phyloP scores from a whole-genome alignment of 2,329 filamentous ascomycete species.

The Ustulina deusta region DNA sequence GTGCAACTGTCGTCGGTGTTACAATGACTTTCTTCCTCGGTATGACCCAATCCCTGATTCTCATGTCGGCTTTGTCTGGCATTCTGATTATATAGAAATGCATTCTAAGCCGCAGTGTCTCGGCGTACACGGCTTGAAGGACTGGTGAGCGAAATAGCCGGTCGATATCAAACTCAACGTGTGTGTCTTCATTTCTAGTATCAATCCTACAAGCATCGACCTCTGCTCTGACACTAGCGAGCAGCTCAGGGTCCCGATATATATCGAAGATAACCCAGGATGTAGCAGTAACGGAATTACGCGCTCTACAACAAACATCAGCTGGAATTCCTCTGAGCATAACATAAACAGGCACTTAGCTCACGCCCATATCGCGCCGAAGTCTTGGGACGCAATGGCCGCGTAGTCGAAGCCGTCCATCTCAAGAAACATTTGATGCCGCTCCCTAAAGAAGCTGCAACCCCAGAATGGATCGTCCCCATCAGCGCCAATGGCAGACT shows the following conservation, averaged over 20 bases:
- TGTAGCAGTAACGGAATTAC: conserved; percentile 42
- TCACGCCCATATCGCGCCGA: conserved; percentile 49
- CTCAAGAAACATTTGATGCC: conserved; percentile 44
- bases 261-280: conserved; percentile 46
- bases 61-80: conserved; percentile 42
- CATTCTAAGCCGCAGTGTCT: conserved; percentile 49
- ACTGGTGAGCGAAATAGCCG: conserved; percentile 43
- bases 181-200: conserved; percentile 25
- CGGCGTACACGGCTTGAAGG: conserved; percentile 48
- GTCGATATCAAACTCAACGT: conserved; percentile 42
- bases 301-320: conserved; percentile 40
- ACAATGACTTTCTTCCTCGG: conserved; percentile 44
- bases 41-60: conserved; percentile 41
- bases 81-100: conserved; percentile 50
- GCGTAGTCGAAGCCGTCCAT: conserved; percentile 46
- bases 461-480: conserved; percentile 48
- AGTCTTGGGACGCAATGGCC: conserved; percentile 46
- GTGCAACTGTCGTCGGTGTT: conserved; percentile 47
- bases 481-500: conserved; percentile 33
- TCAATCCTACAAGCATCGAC: conserved; percentile 34
- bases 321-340: not conserved
- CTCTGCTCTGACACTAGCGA: conserved; percentile 35
- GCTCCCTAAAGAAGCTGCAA: conserved; percentile 46
- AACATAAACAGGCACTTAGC: conserved; percentile 25
- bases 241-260: conserved; percentile 45